Evolutionary conservation across 2,329 filamentous ascomycete genomes (phyloP), one percentile per base, ranked within the genome.

Genomic region (Nothophaeocryptopus gaeumannii): DNA sequence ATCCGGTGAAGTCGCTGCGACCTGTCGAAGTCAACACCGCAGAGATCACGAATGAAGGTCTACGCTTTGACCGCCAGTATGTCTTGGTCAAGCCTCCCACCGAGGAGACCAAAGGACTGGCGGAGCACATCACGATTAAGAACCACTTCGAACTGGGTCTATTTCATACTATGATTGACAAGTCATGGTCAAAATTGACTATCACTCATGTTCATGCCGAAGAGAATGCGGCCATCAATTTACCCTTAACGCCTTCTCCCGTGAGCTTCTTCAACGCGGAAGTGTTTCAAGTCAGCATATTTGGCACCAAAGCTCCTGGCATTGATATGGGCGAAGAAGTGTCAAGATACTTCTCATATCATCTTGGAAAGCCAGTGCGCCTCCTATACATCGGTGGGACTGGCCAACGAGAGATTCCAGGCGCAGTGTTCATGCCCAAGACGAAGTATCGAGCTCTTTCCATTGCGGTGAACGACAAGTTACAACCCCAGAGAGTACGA

Each of bases 101-200:
- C 16, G 54, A 53, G 29, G 52, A 57, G 48, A 62, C 60, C 16
- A 54, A 60, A 33, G 62, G 62, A 9, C 55, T 66, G 9, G 63
- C 63, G 8, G 63, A 67, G 46, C 64, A 67, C 48, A 66, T 67
- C 41, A 66, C 64, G 9, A 67, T 67, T 58, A 67, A 67, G 53
- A 64, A 60, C 34, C 63, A 65, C 41, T 67, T 63, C 43, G 53
- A 63, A 32, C 61, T 67, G 5, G 64, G 63, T 10, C 56, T 66
- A 2, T 67, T 67, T 53, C 62, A 64, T 47, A 65, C 62, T 2
- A 56, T 58, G 35, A 66, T 67, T 42, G 64, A 67, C 47, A 57
- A 55, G 39, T 50, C 62, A 5, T 67, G 64, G 64, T 64, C 63
- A 7, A 66, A 67, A 39, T 53, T 67, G 38, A 67, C 63, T n/a